A percentile compares a stretch with the other conserved stretches of the same genome.
Evolutionary conservation across 352 stramenopile genomes (phyloP).

Genomic region (Globisporangium acanthophoron): DNA sequence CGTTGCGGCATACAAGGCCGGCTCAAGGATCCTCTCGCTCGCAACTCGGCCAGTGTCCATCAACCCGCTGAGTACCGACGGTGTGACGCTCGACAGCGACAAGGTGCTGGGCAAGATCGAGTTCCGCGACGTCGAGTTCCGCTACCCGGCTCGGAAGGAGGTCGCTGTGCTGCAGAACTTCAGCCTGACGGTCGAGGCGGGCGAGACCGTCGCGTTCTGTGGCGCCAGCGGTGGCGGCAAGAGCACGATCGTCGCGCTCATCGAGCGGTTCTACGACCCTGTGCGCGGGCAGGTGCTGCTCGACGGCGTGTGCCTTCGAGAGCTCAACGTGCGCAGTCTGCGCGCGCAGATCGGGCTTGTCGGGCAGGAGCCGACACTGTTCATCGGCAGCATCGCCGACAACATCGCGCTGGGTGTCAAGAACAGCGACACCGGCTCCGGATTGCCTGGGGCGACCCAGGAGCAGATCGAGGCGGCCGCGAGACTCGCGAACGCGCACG

Average conservation of each 20-base stretch:
- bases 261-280: slow-evolving; percentile 31
- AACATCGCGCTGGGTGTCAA: slow-evolving; percentile 13
- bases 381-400: slow-evolving; percentile 28
- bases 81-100: background rate
- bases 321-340: slow-evolving; percentile 23
- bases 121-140: slow-evolving; percentile 18
- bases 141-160: slow-evolving; percentile 19
- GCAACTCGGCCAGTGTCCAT: background rate
- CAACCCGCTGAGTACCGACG: slow-evolving; percentile 4
- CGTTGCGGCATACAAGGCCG: slow-evolving; percentile 26
- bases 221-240: slow-evolving; percentile 22
- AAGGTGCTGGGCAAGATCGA: slow-evolving; percentile 15
- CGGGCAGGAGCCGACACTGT: slow-evolving; percentile 68
- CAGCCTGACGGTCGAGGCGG: slow-evolving; percentile 15
- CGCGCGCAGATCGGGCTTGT: slow-evolving; percentile 23
- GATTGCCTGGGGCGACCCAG: background rate
- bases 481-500: slow-evolving; percentile 71
- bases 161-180: slow-evolving; percentile 15
- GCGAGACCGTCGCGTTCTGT: slow-evolving; percentile 25
- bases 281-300: slow-evolving; percentile 16
- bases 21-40: slow-evolving; percentile 8
- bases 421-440: background rate
- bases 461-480: background rate
- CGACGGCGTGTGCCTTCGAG: slow-evolving; percentile 14
- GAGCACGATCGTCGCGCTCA: slow-evolving; percentile 23